Evolutionary conservation across 2,329 filamentous ascomycete genomes (phyloP), one percentile per base, ranked within the genome.

Genomic region (Microascus cirrosus): DNA sequence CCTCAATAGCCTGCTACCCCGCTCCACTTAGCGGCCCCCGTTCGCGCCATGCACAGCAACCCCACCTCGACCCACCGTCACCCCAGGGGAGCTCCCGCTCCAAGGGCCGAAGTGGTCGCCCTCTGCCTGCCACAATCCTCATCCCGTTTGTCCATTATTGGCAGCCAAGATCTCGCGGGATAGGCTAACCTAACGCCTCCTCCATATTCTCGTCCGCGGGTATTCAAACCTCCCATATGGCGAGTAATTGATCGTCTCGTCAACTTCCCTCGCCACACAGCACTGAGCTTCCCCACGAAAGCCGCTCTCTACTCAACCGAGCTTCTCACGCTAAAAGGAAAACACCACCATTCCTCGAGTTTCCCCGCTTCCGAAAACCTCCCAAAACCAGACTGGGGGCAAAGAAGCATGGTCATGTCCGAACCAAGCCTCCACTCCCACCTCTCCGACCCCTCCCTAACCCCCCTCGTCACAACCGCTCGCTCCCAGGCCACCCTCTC

Each of bases 401-500:
- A 73, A 71, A 64, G 70, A 51, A 66, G 64, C 56, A 22, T 18
- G 70, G 59, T 56, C 62, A 50, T 59, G 75, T 75, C 50, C 76
- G 55, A 71, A 72, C 11, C 74, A 80, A 63, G 74, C 79, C 67
- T 78, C 79, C 39, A 71, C 59, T 73, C 58, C 55, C 79, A 83
- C 72, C 76, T 85, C 60, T 75, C 79, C 62, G 82, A 84, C 73
- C 71, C 75, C 60, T 71, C 77, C 60, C 75, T 82, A 62, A 81
- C 78, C 4, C 80, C 82, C 35, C 75, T 85, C 62, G 75, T 85
- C 65, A 79, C 78, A 22, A 81, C 78, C 32, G 75, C 78, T 59
- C 71, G 69, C 56, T 72, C 72, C 24, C 68, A 69, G 57, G 67
- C 69, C 7, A 74, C 76, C 58, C 73, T 76, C 59, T 71, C 76